These are phyloP conservation scores for Trichoderma breve DNA, from an alignment of 2,329 filamentous ascomycete species.

Conservation along the genomic window DNA sequence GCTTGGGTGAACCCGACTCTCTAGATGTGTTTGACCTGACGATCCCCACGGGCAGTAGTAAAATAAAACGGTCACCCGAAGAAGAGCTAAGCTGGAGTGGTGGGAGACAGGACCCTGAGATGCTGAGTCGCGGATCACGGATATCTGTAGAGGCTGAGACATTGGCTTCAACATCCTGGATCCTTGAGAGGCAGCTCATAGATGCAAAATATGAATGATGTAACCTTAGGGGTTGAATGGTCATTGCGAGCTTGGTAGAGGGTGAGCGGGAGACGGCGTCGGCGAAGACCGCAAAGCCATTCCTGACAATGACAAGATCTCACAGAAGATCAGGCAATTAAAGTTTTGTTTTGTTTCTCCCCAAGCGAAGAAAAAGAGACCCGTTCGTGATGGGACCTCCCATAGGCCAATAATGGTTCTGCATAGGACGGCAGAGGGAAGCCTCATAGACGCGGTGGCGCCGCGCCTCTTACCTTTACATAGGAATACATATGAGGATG, in stretches of 20 bases:
- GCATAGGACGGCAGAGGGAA: neutral
- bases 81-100: neutral
- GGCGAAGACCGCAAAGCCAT: neutral
- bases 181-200: neutral
- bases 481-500: neutral
- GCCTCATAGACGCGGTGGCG: conserved; percentile 3
- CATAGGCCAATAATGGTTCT: neutral
- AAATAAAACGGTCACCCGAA: neutral
- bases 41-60: neutral
- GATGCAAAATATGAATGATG: neutral
- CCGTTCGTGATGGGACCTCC: neutral
- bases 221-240: neutral
- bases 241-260: neutral
- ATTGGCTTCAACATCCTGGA: neutral
- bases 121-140: neutral
- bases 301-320: neutral
- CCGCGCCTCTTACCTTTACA: neutral
- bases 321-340: neutral
- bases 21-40: neutral
- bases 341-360: neutral
- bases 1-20: neutral
- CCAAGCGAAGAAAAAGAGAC: neutral
- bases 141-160: neutral
- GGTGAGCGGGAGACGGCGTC: neutral
- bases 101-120: neutral